Conservation (phyloP, 2,329 filamentous ascomycete genomes). For the Colletotrichum filicis region DNA sequence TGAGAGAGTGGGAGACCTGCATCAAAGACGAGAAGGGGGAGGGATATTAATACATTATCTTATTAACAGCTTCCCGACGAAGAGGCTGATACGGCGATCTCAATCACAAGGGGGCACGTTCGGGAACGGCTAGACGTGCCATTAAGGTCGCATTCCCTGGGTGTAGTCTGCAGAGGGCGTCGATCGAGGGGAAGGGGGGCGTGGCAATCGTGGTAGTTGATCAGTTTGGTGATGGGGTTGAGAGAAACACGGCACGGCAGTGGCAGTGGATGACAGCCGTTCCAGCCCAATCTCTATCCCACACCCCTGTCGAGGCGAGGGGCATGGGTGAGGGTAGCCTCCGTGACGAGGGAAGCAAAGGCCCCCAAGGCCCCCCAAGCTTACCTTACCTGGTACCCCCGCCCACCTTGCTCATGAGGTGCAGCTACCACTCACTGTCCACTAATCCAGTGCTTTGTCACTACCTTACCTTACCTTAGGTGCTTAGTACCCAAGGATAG, state of each 20-base stretch:
- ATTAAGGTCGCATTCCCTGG: slow-evolving; percentile 32
- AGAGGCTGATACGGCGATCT: slow-evolving; percentile 20
- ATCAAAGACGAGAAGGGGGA: slow-evolving; percentile 3
- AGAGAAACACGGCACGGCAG: not conserved
- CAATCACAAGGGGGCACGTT: slow-evolving; percentile 1
- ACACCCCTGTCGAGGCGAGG: not conserved
- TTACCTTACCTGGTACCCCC: not conserved
- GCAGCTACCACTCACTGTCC: too few relatives aligned
- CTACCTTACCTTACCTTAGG: too few relatives aligned
- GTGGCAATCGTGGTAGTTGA: not conserved
- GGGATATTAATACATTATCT: slow-evolving; percentile 25
- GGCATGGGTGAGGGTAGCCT: not conserved
- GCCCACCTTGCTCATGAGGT: not conserved
- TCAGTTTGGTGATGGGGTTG: not conserved
- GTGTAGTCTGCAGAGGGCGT: slow-evolving; percentile 12
- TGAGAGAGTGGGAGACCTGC: not conserved
- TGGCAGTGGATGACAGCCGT: not conserved
- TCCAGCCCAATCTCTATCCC: slow-evolving; percentile 2
- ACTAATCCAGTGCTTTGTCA: too few relatives aligned
- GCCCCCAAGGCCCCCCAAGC: slow-evolving; percentile 4
- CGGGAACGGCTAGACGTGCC: slow-evolving; percentile 20
- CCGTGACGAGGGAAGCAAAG: not conserved
- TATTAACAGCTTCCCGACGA: slow-evolving; percentile 16
- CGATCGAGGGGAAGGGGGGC: not conserved
- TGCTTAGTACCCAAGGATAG: too few relatives aligned